These are phyloP conservation scores for Candida germanica DNA, from an alignment of 805 yeast species.

Conservation along the genomic window DNA sequence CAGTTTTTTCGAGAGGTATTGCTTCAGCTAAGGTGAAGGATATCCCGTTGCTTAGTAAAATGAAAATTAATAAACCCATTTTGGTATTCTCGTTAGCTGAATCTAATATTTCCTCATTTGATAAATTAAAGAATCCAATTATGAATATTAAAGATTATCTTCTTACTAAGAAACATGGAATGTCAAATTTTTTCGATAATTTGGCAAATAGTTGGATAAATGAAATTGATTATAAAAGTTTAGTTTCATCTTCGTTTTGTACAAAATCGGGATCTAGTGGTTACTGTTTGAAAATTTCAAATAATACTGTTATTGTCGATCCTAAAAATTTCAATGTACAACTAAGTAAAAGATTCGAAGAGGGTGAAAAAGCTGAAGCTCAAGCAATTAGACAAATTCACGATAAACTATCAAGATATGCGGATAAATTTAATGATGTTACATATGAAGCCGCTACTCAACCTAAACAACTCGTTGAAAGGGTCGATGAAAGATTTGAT, in stretches of 20 bases:
- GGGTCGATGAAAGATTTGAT: conserved; percentile 19
- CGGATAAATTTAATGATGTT: conserved; percentile 16
- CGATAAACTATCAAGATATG: conserved; percentile 13
- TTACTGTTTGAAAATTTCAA: conserved; percentile 39
- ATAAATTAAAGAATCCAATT: conserved; percentile 14
- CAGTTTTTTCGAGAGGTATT: conserved; percentile 13
- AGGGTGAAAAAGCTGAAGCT: conserved; percentile 10
- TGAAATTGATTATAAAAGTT: conserved; percentile 24
- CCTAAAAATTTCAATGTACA: not conserved
- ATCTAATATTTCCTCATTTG: conserved; percentile 14
- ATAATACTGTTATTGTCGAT: conserved; percentile 20
- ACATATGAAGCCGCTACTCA: conserved; percentile 19
- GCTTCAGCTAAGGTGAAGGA: not conserved
- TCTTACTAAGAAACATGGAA: conserved; percentile 8
- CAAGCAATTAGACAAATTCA: conserved; percentile 23
- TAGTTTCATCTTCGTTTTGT: conserved; percentile 44
- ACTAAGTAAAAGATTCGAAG: conserved; percentile 1
- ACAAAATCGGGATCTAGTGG: conserved; percentile 25
- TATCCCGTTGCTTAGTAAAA: not conserved
- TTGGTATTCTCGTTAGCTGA: conserved; percentile 28
- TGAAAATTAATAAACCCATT: conserved; percentile 28
- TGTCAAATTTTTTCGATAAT: conserved; percentile 38
- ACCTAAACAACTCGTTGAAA: conserved; percentile 18
- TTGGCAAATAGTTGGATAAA: conserved; percentile 42
- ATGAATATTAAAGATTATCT: conserved; percentile 22